A percentile compares a stretch with the other conserved stretches of the same genome.
phyloP scores from a whole-genome alignment of 2,329 filamentous ascomycete genomes.

The Cordyceps militaris region DNA sequence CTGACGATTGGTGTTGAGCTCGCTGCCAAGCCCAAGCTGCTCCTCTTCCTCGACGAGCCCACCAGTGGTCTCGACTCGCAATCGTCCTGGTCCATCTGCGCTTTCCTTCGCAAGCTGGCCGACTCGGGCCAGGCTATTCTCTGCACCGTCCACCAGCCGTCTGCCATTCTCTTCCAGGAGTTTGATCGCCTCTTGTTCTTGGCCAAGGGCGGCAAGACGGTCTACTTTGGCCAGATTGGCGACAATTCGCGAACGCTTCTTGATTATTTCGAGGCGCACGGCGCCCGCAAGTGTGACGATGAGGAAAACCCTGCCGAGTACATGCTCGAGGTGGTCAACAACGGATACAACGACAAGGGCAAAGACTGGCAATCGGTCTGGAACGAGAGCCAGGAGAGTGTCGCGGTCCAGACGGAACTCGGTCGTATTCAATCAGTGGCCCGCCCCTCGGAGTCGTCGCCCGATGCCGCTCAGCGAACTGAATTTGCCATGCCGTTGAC shows the following conservation, averaged over 20 bases:
- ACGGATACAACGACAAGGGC: slow-evolving; percentile 30
- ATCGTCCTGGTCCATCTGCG: slow-evolving; percentile 55
- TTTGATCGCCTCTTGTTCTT: slow-evolving; percentile 59
- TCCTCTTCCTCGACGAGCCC: slow-evolving; percentile 57
- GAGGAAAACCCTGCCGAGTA: slow-evolving; percentile 70
- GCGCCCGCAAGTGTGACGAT: slow-evolving; percentile 50
- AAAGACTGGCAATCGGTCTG: slow-evolving; percentile 64
- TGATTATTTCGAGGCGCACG: slow-evolving; percentile 58
- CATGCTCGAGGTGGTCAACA: slow-evolving; percentile 54
- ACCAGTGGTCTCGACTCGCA: slow-evolving; percentile 57
- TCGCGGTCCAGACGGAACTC: slow-evolving; percentile 52
- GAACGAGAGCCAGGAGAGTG: slow-evolving; percentile 45
- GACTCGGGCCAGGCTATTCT: slow-evolving; percentile 46
- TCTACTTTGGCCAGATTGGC: slow-evolving; percentile 64
- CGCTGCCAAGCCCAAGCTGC: slow-evolving; percentile 48
- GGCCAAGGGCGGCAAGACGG: slow-evolving; percentile 56
- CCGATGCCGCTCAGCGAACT: slow-evolving; percentile 40
- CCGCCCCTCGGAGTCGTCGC: slow-evolving; percentile 17
- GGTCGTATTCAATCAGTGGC: slow-evolving; percentile 39
- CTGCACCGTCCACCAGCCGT: slow-evolving; percentile 50
- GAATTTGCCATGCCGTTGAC: slow-evolving; percentile 75
- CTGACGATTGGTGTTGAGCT: slow-evolving; percentile 56
- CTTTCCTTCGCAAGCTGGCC: slow-evolving; percentile 56
- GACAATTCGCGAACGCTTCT: slow-evolving; percentile 49
- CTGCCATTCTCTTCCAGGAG: slow-evolving; percentile 44